Percentiles rank a stretch among this genome's conserved stretches.
These are phyloP conservation scores for Cyanidium caldarium DNA, from an alignment of 23 red algal genomes.

Conservation along the genomic window DNA sequence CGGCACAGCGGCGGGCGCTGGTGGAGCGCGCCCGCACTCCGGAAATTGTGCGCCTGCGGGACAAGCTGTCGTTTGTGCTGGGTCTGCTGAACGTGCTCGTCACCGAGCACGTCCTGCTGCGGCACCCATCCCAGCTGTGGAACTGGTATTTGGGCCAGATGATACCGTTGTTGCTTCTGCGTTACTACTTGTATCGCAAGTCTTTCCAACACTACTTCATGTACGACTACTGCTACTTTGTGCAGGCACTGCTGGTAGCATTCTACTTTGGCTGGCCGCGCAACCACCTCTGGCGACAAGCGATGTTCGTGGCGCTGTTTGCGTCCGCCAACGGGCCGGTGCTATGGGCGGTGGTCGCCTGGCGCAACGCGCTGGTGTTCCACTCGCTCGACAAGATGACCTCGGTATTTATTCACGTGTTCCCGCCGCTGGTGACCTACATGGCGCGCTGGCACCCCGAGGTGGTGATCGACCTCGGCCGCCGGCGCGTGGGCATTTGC, in stretches of 20 bases:
- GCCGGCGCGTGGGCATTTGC: neutral
- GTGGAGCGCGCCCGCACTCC: neutral
- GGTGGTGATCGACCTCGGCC: too few relatives aligned
- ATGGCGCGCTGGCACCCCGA: constrained; percentile 23
- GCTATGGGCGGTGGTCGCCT: constrained; percentile 25
- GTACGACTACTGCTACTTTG: constrained; percentile 46
- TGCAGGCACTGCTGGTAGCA: constrained; percentile 12
- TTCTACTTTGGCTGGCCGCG: constrained; percentile 12
- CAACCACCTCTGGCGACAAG: neutral
- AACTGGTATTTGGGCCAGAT: constrained; percentile 17
- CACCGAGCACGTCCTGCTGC: constrained; percentile 17
- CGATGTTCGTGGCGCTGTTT: constrained; percentile 19
- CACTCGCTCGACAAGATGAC: constrained; percentile 45
- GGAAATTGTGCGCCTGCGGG: neutral
- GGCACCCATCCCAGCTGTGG: constrained; percentile 12
- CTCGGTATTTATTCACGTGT: constrained; percentile 18
- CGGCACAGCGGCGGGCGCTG: neutral
- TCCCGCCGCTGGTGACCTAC: constrained; percentile 29
- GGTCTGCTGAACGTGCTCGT: constrained; percentile 13
- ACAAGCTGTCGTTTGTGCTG: constrained; percentile 25
- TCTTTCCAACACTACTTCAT: constrained; percentile 22
- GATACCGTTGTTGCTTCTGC: constrained; percentile 8
- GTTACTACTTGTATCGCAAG: constrained; percentile 14
- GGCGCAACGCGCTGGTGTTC: constrained; percentile 36
- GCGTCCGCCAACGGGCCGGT: constrained; percentile 29